Percentiles rank a stretch among this genome's conserved stretches.
phyloP scores from a whole-genome alignment of 768 basidiomycete species.

The Leccinum incarnatum region DNA sequence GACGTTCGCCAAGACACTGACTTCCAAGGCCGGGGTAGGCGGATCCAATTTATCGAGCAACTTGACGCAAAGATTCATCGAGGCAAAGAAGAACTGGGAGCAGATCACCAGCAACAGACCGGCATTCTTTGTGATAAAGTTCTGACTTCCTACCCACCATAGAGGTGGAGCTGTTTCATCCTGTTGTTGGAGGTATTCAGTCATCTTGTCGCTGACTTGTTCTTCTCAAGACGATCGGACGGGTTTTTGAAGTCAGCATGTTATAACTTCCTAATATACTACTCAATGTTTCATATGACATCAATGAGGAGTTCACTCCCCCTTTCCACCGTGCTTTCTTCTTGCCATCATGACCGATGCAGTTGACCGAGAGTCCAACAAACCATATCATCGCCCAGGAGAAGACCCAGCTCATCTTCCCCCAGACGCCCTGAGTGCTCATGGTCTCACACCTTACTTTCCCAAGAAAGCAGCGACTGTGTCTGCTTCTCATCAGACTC shows the following conservation, averaged over 20 bases:
- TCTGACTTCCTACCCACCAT: not conserved
- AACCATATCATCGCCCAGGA: conserved; percentile 17
- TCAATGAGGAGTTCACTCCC: not conserved
- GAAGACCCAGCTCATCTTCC: conserved; percentile 21
- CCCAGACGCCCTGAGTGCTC: conserved; percentile 15
- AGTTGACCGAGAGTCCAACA: conserved; percentile 11
- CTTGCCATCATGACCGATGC: conserved; percentile 12
- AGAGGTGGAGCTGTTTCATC: not conserved
- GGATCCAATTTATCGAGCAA: conserved; percentile 53
- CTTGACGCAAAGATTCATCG: conserved; percentile 66
- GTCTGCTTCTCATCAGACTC: not conserved
- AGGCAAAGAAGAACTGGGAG: conserved; percentile 57
- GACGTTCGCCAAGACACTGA: conserved; percentile 22
- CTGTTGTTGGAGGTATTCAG: not conserved
- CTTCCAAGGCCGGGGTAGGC: conserved; percentile 58
- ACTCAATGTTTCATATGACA: too few species aligned
- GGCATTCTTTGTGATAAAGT: conserved; percentile 38
- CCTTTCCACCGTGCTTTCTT: not conserved
- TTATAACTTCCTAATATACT: too few species aligned
- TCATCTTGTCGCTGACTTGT: not conserved
- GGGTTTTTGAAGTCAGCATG: too few species aligned
- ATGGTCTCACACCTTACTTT: conserved; percentile 23
- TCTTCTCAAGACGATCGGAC: not conserved
- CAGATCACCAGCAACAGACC: conserved; percentile 59
- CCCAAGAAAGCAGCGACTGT: conserved; percentile 17